phyloP scores from a whole-genome alignment of 208 protist species.

The Wallacemonas sp. region DNA sequence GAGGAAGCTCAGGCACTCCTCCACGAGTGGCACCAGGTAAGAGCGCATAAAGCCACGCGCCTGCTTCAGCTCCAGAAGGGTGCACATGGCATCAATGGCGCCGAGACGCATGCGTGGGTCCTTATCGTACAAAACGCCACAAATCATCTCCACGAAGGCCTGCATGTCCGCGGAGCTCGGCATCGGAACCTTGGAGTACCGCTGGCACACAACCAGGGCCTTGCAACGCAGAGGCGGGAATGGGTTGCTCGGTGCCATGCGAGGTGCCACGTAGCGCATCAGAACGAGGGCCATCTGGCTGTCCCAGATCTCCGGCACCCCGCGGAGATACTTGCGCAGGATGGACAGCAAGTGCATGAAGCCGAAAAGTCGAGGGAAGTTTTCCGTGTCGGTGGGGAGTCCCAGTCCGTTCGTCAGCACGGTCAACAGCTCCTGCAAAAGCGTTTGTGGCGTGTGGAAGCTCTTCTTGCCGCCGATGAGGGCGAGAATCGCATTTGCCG shows the following conservation, averaged over 20 bases:
- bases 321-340: slow-evolving; percentile 75
- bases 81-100: slow-evolving; percentile 84
- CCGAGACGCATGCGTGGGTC: slow-evolving; percentile 75
- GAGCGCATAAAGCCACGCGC: slow-evolving; percentile 56
- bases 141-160: slow-evolving; percentile 77
- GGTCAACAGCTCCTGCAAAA: slow-evolving; percentile 69
- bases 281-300: slow-evolving; percentile 80
- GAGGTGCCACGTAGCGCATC: slow-evolving; percentile 70
- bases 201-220: slow-evolving; percentile 75
- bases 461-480: slow-evolving; percentile 73
- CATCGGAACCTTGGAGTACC: slow-evolving; percentile 84
- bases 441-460: slow-evolving; percentile 52
- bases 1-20: slow-evolving; percentile 83
- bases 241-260: slow-evolving; percentile 38
- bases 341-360: slow-evolving; percentile 82
- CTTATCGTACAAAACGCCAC: slow-evolving; percentile 54
- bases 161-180: slow-evolving; percentile 64
- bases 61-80: slow-evolving; percentile 78
- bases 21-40: slow-evolving; percentile 74
- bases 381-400: slow-evolving; percentile 19
- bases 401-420: slow-evolving; percentile 60
- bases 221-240: slow-evolving; percentile 77
- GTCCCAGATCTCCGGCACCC: slow-evolving; percentile 66
- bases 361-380: slow-evolving; percentile 67
- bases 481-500: slow-evolving; percentile 75